Evolutionary conservation across 192 early-diverging fungal species (phyloP).

Genomic region (Gonapodya sp.): DNA sequence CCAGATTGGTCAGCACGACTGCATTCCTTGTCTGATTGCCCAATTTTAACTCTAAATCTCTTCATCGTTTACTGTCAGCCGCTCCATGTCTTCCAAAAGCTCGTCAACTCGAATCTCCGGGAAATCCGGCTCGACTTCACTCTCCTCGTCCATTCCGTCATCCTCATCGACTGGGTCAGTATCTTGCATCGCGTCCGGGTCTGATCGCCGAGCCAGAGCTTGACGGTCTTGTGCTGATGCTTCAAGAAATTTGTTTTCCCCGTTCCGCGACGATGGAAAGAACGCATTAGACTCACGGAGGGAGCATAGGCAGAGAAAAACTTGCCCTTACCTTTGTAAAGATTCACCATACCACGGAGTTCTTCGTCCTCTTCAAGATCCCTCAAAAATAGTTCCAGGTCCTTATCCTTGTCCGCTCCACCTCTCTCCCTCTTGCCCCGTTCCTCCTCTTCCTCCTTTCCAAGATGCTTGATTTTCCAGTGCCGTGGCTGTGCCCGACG

Average conservation of each 20-base stretch:
- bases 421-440: slow-evolving; percentile 63
- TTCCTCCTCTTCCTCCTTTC: slow-evolving; percentile 71
- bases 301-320: slow-evolving; percentile 12
- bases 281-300: slow-evolving; percentile 8
- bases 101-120: slow-evolving; percentile 90
- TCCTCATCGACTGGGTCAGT: slow-evolving; percentile 28
- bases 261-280: slow-evolving; percentile 4
- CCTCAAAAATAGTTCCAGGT: slow-evolving; percentile 92
- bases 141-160: slow-evolving; percentile 52
- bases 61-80: not conserved
- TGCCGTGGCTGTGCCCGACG: slow-evolving; percentile 47
- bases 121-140: slow-evolving; percentile 72
- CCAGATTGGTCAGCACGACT: too few species aligned
- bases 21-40: too few species aligned
- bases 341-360: slow-evolving; percentile 83
- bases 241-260: not conserved
- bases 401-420: slow-evolving; percentile 60
- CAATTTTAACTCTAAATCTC: too few species aligned
- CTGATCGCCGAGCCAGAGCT: slow-evolving; percentile 13
- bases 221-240: not conserved
- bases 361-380: slow-evolving; percentile 98
- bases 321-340: slow-evolving; percentile 66
- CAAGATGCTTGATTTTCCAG: slow-evolving; percentile 85
- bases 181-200: slow-evolving; percentile 26
- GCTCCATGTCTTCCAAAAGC: slow-evolving; percentile 80